These are phyloP conservation scores for Aspergillus brasiliensis DNA, from an alignment of 2,329 filamentous ascomycete genomes.

Conservation along the genomic window DNA sequence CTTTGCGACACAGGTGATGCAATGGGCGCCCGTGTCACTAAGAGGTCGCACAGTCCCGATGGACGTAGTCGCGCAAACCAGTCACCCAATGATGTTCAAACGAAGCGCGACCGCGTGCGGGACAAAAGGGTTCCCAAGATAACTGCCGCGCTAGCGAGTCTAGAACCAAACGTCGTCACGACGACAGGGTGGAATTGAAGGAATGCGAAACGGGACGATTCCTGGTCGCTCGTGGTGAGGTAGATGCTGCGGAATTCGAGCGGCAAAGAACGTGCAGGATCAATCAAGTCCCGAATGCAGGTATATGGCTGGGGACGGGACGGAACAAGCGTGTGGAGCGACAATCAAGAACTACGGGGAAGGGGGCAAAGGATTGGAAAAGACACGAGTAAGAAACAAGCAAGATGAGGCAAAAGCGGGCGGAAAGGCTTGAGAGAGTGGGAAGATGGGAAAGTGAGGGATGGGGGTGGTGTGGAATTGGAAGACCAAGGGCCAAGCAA, in stretches of 20 bases:
- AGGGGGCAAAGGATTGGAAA: conserved; percentile 16
- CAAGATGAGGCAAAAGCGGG: conserved; percentile 14
- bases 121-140: conserved; percentile 5
- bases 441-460: conserved; percentile 11
- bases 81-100: conserved; percentile 13
- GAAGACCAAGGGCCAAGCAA: conserved; percentile 9
- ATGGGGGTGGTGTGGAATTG: conserved; percentile 7
- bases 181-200: background rate
- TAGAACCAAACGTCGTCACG: background rate
- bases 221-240: background rate
- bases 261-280: conserved; percentile 3
- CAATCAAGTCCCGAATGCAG: background rate
- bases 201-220: background rate
- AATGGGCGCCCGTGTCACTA: conserved; percentile 26
- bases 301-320: conserved; percentile 1
- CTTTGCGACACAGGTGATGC: conserved; percentile 37
- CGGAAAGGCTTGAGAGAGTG: conserved; percentile 15
- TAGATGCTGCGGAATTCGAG: background rate
- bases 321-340: conserved; percentile 4
- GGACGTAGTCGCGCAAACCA: conserved; percentile 16
- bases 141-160: background rate
- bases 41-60: conserved; percentile 22
- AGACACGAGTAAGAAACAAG: conserved; percentile 7
- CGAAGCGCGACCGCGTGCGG: conserved; percentile 13
- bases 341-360: conserved; percentile 11